Conservation (phyloP, 345 rosid genomes). For the Pugionium dolabratum region DNA sequence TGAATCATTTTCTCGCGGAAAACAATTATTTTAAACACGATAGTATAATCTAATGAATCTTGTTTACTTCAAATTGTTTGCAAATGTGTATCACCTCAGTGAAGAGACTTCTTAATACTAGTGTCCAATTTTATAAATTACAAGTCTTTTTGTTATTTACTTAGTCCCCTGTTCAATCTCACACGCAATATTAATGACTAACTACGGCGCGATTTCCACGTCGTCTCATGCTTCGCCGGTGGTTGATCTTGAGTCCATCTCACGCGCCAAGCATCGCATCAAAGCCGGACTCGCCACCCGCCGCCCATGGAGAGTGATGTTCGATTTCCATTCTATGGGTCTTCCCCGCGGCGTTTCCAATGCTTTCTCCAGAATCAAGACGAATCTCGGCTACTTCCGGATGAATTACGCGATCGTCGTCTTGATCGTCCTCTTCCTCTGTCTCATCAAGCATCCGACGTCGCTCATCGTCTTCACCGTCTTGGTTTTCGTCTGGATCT, state of each 20-base stretch:
- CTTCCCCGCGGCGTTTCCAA: slow-evolving; percentile 47
- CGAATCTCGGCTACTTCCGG: slow-evolving; percentile 58
- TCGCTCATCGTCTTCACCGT: slow-evolving; percentile 70
- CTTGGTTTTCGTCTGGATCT: slow-evolving; percentile 67
- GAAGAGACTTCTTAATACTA: slow-evolving; percentile 2
- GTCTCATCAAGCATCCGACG: slow-evolving; percentile 66
- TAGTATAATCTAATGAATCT: neutral
- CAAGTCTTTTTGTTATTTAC: slow-evolving; percentile 10
- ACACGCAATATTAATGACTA: slow-evolving; percentile 46
- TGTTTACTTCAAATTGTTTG: neutral
- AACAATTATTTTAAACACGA: slow-evolving; percentile 12
- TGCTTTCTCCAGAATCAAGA: slow-evolving; percentile 46
- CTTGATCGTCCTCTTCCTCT: slow-evolving; percentile 58
- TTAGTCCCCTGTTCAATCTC: slow-evolving; percentile 5
- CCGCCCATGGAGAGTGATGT: slow-evolving; percentile 70
- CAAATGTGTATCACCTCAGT: slow-evolving; percentile 18
- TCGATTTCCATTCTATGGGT: slow-evolving; percentile 48
- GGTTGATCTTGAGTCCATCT: slow-evolving; percentile 50
- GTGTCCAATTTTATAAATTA: neutral
- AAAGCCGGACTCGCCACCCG: slow-evolving; percentile 60
- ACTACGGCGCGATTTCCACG: slow-evolving; percentile 80
- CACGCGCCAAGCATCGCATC: slow-evolving; percentile 65
- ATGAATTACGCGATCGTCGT: slow-evolving; percentile 64
- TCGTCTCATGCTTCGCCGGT: slow-evolving; percentile 49
- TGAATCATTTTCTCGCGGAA: slow-evolving; percentile 18